Evolutionary conservation across 129 eudicot genomes (phyloP).

Genomic region (Helichrysum umbraculigerum): DNA sequence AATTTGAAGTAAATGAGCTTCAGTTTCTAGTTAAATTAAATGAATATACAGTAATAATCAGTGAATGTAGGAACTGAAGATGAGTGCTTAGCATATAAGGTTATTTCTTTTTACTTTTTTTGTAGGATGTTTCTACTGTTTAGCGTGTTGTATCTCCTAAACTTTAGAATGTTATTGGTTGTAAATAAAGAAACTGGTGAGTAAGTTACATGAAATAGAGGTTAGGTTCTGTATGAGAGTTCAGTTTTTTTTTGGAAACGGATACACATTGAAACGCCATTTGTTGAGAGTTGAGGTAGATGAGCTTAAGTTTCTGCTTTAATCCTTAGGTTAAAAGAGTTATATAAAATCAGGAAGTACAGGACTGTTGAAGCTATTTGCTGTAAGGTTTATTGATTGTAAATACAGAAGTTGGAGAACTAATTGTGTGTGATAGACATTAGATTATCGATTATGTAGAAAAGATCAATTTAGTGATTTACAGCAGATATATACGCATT

Average conservation of each 20-base stretch:
- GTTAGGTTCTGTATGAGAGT: neutral
- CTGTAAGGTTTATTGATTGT: neutral
- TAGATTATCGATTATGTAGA: neutral
- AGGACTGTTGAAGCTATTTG: neutral
- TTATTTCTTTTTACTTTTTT: too few relatives aligned
- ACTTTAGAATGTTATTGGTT: neutral
- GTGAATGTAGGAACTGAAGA: neutral
- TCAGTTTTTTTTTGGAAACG: neutral
- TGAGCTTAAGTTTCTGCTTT: neutral
- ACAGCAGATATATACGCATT: neutral
- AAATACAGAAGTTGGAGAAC: neutral
- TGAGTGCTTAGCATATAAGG: neutral
- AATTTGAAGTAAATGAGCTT: slow-evolving; percentile 7
- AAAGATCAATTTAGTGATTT: neutral
- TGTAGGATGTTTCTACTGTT: neutral
- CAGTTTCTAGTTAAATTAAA: neutral
- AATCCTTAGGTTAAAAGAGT: neutral
- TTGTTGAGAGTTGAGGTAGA: too few relatives aligned
- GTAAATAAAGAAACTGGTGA: neutral
- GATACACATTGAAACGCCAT: neutral
- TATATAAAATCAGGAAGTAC: neutral
- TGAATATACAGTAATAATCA: neutral
- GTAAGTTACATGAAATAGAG: neutral
- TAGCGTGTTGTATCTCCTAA: neutral
- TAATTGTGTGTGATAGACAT: neutral